Evolutionary conservation across 768 basidiomycete genomes (phyloP).

Genomic region (Crepidotus variabilis): DNA sequence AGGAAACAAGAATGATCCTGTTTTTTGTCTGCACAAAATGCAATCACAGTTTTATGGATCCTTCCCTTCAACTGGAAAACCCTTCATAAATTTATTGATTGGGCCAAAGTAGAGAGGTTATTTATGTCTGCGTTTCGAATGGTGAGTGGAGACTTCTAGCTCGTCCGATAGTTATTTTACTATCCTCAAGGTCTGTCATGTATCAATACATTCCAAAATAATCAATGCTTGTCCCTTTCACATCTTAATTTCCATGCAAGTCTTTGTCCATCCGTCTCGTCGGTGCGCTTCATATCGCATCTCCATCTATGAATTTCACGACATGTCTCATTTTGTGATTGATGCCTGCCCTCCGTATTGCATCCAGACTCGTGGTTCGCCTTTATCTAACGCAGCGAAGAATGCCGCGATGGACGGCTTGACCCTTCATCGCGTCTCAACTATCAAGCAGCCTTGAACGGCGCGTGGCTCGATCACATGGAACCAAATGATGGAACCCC

Average conservation of each 20-base stretch:
- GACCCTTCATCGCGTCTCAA: neutral
- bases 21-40: constrained; percentile 89
- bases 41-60: constrained; percentile 72
- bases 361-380: neutral
- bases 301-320: neutral
- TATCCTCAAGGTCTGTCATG: neutral
- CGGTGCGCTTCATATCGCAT: neutral
- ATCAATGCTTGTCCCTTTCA: neutral
- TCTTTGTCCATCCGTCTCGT: neutral
- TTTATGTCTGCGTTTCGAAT: neutral
- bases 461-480: neutral
- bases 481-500: neutral
- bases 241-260: neutral
- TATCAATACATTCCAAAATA: neutral
- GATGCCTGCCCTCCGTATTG: neutral
- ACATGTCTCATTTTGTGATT: neutral
- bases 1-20: constrained; percentile 91
- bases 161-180: neutral
- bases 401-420: neutral
- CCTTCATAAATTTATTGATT: constrained; percentile 25
- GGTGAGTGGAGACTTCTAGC: neutral
- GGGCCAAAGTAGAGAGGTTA: constrained; percentile 1
- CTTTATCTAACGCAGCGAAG: neutral
- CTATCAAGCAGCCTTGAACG: neutral
- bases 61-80: constrained; percentile 49